Conservation (phyloP, 495 filamentous ascomycete genomes). For the Aspergillus asperescens region DNA sequence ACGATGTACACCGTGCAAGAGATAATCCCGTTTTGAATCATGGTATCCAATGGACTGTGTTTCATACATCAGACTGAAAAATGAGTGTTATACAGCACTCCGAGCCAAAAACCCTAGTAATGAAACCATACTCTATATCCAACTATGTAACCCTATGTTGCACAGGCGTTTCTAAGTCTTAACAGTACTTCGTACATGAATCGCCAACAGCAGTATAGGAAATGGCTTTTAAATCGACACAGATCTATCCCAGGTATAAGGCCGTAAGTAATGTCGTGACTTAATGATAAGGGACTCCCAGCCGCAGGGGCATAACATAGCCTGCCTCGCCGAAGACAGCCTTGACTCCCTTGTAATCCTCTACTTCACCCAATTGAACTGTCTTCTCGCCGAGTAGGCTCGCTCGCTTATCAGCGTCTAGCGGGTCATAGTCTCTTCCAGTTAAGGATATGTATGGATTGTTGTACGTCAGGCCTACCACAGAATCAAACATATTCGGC, state of each 20-base stretch:
- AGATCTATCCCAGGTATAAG: no score
- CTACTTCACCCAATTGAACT: slow-evolving; percentile 9
- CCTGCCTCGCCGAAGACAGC: slow-evolving; percentile 11
- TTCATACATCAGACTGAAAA: neutral
- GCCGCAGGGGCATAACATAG: slow-evolving; percentile 3
- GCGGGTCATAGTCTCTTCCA: neutral
- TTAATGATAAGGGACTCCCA: slow-evolving; percentile 11
- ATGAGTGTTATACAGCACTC: no score
- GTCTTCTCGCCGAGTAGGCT: neutral
- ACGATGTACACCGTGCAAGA: neutral
- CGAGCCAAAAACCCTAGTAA: no score
- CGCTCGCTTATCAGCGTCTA: slow-evolving; percentile 10
- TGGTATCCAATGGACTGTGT: neutral
- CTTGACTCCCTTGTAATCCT: slow-evolving; percentile 6
- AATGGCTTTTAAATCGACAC: no score
- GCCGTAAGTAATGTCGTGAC: neutral
- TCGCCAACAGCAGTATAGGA: neutral
- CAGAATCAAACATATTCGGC: slow-evolving; percentile 18
- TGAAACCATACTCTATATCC: no score
- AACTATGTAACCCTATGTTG: neutral
- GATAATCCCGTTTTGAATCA: neutral
- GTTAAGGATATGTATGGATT: slow-evolving; percentile 9
- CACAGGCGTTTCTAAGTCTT: neutral
- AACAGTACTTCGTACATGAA: no score
- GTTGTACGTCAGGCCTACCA: slow-evolving; percentile 14